Evolutionary conservation across 2,329 filamentous ascomycete genomes (phyloP).

Genomic region (Venturia asperata): DNA sequence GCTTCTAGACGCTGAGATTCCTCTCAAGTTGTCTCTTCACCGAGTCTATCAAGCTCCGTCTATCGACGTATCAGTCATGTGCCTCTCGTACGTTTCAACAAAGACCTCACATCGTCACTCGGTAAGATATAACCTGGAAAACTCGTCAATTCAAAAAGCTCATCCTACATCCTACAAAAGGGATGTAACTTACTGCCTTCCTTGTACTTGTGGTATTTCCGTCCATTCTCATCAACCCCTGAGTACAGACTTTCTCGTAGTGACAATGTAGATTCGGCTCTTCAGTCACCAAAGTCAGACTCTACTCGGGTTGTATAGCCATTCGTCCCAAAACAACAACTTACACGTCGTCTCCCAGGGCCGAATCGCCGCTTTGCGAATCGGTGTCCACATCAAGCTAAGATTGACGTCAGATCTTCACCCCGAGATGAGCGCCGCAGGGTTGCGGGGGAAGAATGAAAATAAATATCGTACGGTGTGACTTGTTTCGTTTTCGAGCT

Average conservation of each 20-base stretch:
- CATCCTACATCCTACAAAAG: no score
- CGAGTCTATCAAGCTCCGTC: constrained; percentile 19
- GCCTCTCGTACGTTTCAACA: no score
- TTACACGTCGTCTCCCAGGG: constrained; percentile 19
- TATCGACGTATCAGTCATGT: background rate
- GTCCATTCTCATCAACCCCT: constrained; percentile 18
- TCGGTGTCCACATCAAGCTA: constrained; percentile 4
- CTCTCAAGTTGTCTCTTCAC: background rate
- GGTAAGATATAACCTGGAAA: constrained; percentile 16
- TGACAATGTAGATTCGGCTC: constrained; percentile 16
- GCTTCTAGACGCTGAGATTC: background rate
- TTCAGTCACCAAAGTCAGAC: background rate
- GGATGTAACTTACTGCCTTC: constrained; percentile 14
- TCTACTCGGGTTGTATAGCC: no score
- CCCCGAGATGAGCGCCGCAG: background rate
- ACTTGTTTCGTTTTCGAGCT: background rate
- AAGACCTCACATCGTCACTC: constrained; percentile 17
- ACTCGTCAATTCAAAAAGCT: background rate
- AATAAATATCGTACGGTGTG: background rate
- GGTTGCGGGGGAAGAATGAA: background rate
- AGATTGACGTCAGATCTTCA: background rate
- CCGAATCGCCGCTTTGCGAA: constrained; percentile 17
- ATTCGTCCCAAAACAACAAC: background rate
- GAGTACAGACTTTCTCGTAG: constrained; percentile 17
- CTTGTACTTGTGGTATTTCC: constrained; percentile 17